A percentile compares a stretch with the other conserved stretches of the same genome.
Evolutionary conservation across 169 alveolate genomes (phyloP).

Genomic region (Plasmodium yoelii): DNA sequence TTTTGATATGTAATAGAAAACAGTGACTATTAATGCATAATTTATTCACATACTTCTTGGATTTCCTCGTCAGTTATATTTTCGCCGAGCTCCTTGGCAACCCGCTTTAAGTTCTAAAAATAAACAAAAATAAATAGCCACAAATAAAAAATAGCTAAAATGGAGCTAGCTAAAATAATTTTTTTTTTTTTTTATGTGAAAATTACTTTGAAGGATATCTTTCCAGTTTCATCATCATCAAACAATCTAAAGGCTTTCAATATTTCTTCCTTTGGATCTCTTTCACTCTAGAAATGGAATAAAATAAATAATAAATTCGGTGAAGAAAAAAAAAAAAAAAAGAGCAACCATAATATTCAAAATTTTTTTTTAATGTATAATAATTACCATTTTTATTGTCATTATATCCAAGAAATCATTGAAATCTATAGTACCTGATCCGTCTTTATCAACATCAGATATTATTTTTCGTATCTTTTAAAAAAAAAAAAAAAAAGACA

Average conservation of each 20-base stretch:
- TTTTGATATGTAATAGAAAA: too few relatives aligned
- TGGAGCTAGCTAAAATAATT: background rate
- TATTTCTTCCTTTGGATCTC: conserved; percentile 98
- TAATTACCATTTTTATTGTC: conserved; percentile 82
- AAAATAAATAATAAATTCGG: conserved; percentile 28
- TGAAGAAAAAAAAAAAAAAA: background rate
- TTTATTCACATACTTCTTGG: conserved; percentile 85
- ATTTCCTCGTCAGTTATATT: conserved; percentile 97
- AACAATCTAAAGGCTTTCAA: conserved; percentile 95
- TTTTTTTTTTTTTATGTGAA: background rate
- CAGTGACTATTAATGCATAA: too few relatives aligned
- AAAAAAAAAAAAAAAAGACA: background rate
- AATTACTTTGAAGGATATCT: conserved; percentile 91
- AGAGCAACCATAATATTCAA: background rate
- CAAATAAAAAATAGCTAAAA: background rate
- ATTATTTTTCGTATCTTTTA: conserved; percentile 92
- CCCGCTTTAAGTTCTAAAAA: conserved; percentile 94
- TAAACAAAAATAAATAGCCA: conserved; percentile 18
- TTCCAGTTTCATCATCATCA: conserved; percentile 98
- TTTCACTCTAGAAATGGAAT: conserved; percentile 84
- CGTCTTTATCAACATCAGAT: conserved; percentile 95
- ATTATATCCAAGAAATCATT: conserved; percentile 88
- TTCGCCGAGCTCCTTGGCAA: conserved; percentile 99
- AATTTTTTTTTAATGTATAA: background rate
- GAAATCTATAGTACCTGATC: conserved; percentile 89